Evolutionary conservation across 345 rosid genomes (phyloP), one percentile per base, ranked within the genome.

Genomic region (Cochlearia excelsa): DNA sequence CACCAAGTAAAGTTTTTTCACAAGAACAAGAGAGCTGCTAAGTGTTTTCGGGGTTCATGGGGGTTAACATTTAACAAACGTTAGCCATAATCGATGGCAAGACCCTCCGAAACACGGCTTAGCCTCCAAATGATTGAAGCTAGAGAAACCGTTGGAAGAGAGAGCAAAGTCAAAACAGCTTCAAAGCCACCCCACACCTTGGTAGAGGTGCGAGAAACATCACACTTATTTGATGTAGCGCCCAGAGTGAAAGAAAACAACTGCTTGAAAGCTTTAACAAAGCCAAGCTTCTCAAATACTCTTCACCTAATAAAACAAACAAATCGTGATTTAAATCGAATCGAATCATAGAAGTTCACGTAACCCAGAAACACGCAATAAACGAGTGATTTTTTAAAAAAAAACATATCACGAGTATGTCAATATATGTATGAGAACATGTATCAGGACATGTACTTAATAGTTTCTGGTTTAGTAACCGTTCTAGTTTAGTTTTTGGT

Each of bases 11-110:
- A 16, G 23, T 1, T 33, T 62, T 46, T 59, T 54, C n/a, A 57
- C 46, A 38, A 41, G 63, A 43, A 6, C 11, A 16, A 64, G 31
- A 70, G 71, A 28, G 51, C 23, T 59, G 54, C 40, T 40, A 61
- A 80, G 23, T 16, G 63, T 53, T 77, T 56, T 47, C 0, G 6
- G 35, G 63, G 74, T 41, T 46, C 7, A 35, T 69, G 65, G 57
- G 73, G 57, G 29, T 6, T 63, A 61, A 1, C 27, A 16, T 16
- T 16, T 16, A 16, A 16, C 23, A 16, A 51, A 66, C 66, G 72
- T 89, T 90, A 93, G 95, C 99, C 99, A 63, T 89, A 93, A 84
- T 93, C 97, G 71, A 87, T 88, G 1, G 88, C 81, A 58, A 87
- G 68, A 50, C 97, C 96, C 81, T 76, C 84, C 1, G 86, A 93